Base-by-base conservation (phyloP, 176 grass and related monocot genomes). In the Juncus effusus region DNA sequence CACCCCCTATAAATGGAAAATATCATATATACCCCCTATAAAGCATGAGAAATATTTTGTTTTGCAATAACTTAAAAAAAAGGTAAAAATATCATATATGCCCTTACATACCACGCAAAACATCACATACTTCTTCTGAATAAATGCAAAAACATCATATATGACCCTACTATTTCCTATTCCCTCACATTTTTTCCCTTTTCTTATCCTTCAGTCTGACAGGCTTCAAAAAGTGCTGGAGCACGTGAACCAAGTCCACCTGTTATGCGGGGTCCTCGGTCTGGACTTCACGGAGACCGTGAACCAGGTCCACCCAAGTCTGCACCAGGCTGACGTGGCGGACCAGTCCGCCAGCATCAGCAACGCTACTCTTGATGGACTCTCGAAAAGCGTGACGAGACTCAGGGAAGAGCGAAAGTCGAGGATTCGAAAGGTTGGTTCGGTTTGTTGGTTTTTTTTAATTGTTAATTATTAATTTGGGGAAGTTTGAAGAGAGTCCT, bases 211-310 rank as follows among this genome's bases (percentile, higher is more conserved):
- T 76, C 82, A 99, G 94, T 90, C 94, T 61, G 89, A 90, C 62
- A 81, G 94, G 55, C 80, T 99, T 80, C 81, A 86, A 3, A 99
- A 86, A 82, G 85, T 93, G 59, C 76, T 99, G 61, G 86, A 82
- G 64, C 82, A 87, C 12, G 81, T 99, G 64, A 93, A 86, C 68
- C 78, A 99, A 83, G 85, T 97, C 59, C 94, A 99, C 75, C 86
- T 63, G 60, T 81, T 99, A 62, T 99, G 94, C 52, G 85, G 83
- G 16, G 69, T 93, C 47, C 89, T 99, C 68, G 85, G 89, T 62
- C 64, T 84, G 36, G 83, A 99, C 73, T 99, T 93, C 41, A 80
- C 13, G 19, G 84, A 82, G 65, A 99, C 83, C 15, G 80, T 99
- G 59, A 78, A 87, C 36, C 76, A 80, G 75, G 62, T 99, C 64